phyloP scores from a whole-genome alignment of 305 asterid genomes.

The Fraxinus latifolia region DNA sequence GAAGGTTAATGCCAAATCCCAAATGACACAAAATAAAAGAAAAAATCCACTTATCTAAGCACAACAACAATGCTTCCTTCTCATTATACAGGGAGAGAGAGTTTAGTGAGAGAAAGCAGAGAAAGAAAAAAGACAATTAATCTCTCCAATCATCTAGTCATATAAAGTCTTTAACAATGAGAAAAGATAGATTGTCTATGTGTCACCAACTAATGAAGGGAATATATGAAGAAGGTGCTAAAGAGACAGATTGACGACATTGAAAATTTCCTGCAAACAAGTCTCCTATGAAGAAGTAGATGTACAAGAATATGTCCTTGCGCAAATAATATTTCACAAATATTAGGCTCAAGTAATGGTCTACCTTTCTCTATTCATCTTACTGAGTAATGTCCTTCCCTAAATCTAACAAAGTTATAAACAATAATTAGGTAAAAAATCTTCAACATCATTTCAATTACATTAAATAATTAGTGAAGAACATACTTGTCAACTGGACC shows the following conservation, averaged over 20 bases:
- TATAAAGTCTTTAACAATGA: neutral
- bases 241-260: neutral
- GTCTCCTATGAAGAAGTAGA: neutral
- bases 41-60: neutral
- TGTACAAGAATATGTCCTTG: neutral
- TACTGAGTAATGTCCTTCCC: conserved; percentile 4
- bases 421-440: neutral
- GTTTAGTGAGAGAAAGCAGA: neutral
- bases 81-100: neutral
- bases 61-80: neutral
- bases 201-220: neutral
- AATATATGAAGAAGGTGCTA: neutral
- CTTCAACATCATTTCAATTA: neutral
- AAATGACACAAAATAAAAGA: neutral
- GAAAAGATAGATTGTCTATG: neutral
- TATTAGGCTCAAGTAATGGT: neutral
- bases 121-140: neutral
- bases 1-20: neutral
- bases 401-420: conserved; percentile 13
- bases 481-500: conserved; percentile 69
- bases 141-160: neutral
- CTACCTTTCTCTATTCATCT: neutral
- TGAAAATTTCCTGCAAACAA: neutral
- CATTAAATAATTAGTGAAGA: conserved; percentile 17
- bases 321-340: neutral